Base-by-base conservation (phyloP, 306 rosid species). In the Bauhinia variegata region DNA sequence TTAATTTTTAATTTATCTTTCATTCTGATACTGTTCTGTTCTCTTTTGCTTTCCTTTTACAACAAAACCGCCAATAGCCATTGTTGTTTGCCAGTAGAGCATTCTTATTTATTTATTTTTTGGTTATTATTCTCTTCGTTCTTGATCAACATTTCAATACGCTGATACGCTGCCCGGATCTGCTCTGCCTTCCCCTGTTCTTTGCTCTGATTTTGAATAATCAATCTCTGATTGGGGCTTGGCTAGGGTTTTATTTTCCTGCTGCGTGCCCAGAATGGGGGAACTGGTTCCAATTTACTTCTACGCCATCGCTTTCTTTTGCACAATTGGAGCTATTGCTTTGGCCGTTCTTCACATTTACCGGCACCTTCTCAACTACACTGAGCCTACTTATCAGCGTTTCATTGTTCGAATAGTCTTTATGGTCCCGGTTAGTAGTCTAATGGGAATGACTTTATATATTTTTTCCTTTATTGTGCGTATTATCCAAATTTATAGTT, bases 331-430 rank as follows among this genome's bases (percentile, higher is more conserved):
- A 78, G 99, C 97, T 32, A 79, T 90, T 60, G 84, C 86, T 82
- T 47, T 93, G 57, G 95, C 97, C 4, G 33, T 85, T 64, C 47
- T 83, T 58, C 99, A 93, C 33, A 93, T 93, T 61, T 93, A 88
- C 70, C 67, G 88, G 65, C 99, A 93, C 72, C 96, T 93, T 62
- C 74, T 85, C 78, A 93, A 93, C 75, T 93, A 93, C 75, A 93
- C 97, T 6, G 99, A 93, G 31, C 99, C 99, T 41, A 90, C 92
- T 68, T 93, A 93, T 68, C 99, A 93, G 81, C 87, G 99, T 49
- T 88, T 78, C 67, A 93, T 93, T 33, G 99, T 90, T 42, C 90
- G 99, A 37, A 93, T 93, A 67, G 76, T 93, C 57, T 93, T 90
- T 65, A 93, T 93, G 99, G 99, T 93, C 31, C 99, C 96, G 63